Percentiles rank a stretch among this genome's conserved stretches.
These are phyloP conservation scores for Diplodia scrobiculata DNA, from an alignment of 2,329 filamentous ascomycete genomes.

Conservation along the genomic window DNA sequence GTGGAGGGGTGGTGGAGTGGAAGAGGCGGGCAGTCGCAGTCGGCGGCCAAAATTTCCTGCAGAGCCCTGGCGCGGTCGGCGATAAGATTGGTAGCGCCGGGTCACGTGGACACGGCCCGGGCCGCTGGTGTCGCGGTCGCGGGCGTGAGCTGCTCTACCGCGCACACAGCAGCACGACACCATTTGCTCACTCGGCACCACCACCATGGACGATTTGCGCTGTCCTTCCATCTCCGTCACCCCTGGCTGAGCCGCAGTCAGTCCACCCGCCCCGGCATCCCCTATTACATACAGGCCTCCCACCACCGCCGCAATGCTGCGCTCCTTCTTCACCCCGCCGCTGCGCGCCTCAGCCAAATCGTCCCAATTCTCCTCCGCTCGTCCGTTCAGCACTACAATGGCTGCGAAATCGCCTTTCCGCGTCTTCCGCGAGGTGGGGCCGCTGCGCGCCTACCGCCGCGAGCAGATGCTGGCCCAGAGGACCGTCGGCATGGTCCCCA, in stretches of 20 bases:
- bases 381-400: constrained; percentile 28
- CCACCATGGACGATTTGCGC: constrained; percentile 10
- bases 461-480: constrained; percentile 67
- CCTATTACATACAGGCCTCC: background rate
- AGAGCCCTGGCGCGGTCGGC: background rate
- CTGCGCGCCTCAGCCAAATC: background rate
- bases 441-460: constrained; percentile 69
- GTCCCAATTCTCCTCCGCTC: constrained; percentile 19
- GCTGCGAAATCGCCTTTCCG: constrained; percentile 41
- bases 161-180: constrained; percentile 27
- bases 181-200: background rate
- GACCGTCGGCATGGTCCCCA: constrained; percentile 85
- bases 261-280: background rate
- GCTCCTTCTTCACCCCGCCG: background rate
- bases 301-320: constrained; percentile 8
- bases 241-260: constrained; percentile 1
- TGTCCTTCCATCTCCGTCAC: constrained; percentile 11
- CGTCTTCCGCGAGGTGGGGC: constrained; percentile 73
- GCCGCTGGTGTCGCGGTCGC: background rate
- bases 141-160: constrained; percentile 20
- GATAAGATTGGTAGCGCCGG: background rate
- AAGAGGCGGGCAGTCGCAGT: background rate
- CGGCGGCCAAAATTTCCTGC: constrained; percentile 16
- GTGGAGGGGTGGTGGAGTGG: background rate
- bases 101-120: constrained; percentile 14